Conservation (phyloP, 2,329 filamentous ascomycete species). For the Madurella fahalii region DNA sequence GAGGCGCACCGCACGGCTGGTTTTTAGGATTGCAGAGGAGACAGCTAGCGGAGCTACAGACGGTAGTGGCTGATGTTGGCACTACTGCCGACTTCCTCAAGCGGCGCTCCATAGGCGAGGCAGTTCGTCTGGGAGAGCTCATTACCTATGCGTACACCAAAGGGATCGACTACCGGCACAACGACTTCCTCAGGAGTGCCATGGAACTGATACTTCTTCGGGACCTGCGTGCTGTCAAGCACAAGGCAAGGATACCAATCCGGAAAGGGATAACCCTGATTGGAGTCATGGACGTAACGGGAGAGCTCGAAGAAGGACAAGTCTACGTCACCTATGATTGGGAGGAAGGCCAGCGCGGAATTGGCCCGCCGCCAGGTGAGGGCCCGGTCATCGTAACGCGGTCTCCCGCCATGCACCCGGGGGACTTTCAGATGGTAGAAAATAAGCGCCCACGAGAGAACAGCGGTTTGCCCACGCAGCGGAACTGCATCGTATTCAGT, state of each 20-base stretch:
- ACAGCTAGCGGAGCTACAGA: too few relatives aligned
- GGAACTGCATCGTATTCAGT: constrained; percentile 77
- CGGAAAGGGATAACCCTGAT: constrained; percentile 69
- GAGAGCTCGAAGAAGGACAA: constrained; percentile 60
- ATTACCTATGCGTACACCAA: constrained; percentile 56
- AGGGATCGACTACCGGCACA: constrained; percentile 61
- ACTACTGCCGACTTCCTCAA: constrained; percentile 66
- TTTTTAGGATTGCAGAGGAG: constrained; percentile 67
- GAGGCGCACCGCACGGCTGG: constrained; percentile 53
- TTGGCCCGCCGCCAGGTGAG: constrained; percentile 25
- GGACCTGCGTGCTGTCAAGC: constrained; percentile 70
- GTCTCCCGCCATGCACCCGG: constrained; percentile 77
- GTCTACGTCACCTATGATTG: constrained; percentile 55
- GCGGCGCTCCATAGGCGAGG: constrained; percentile 55
- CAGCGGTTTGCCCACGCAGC: constrained; percentile 59
- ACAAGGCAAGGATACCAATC: constrained; percentile 72
- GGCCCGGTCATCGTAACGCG: constrained; percentile 63
- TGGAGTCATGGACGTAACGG: constrained; percentile 80
- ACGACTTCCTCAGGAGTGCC: constrained; percentile 64
- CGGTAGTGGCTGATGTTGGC: too few relatives aligned
- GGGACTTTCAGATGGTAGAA: constrained; percentile 66
- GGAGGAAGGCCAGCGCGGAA: too few relatives aligned
- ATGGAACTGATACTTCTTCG: constrained; percentile 68
- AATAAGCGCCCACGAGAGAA: constrained; percentile 57
- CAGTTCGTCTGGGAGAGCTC: constrained; percentile 57